Evolutionary conservation across 1,284 basidiomycete genomes (phyloP), one percentile per base, ranked within the genome.

Genomic region (Vanrija humicola): DNA sequence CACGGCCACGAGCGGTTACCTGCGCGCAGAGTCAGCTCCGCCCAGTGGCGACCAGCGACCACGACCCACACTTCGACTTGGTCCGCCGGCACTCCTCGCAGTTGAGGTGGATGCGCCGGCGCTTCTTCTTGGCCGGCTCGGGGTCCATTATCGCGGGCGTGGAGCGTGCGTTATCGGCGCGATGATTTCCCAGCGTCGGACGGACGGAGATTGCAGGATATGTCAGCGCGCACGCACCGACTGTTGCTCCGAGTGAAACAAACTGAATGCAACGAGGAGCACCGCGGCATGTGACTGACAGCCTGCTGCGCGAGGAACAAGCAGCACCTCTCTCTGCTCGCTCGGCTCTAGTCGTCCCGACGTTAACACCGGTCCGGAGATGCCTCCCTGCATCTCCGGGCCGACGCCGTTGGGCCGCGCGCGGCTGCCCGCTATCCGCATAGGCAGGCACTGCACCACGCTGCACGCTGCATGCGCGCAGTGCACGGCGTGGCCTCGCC

Each of bases 61-160:
- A 23, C 14, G 10, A 50, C 55, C 25, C 14, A 61, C 59, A 61
- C 28, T 61, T 61, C 43, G 59, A 54, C 45, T 61, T 61, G n/a
- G 59, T 61, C 15, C 59, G 44, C 2, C 59, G 40, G 46, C 59
- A 61, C 38, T 61, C 59, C 28, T 53, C 59, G 48, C 59, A 61
- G 48, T 55, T 65, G 43, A 61, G 50, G 39, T 61, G 56, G 43
- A 56, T 56, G 26, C 55, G 55, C 26, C 55, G n/a, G 10, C 55
- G 46, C 50, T 56, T 56, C 46, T 56, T 56, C 50, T 56, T 56
- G 9, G 25, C 18, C 28, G 29, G 48, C 39, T 50, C 48, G 25
- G 48, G 47, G 21, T 48, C 47, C 47, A 48, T 48, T 14, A 10
- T 34, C 34, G 12, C 26, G 26, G 26, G 26, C 28, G 28, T 28